A percentile compares a stretch with the other conserved stretches of the same genome.
Conservation (phyloP, 257 asterid species). For the Linderniella brevidens region DNA sequence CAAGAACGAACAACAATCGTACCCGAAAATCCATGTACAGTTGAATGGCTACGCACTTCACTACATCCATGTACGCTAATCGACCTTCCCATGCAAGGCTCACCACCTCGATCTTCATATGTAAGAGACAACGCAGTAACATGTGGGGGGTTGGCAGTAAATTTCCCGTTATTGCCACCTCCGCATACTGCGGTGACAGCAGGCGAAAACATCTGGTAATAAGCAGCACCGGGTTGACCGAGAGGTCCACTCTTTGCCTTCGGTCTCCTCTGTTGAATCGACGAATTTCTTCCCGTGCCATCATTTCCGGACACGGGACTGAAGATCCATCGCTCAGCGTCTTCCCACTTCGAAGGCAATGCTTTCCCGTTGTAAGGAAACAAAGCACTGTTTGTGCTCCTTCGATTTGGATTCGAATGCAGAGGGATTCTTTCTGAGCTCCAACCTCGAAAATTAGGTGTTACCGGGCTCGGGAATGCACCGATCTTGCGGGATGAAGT, state of each 20-base stretch:
- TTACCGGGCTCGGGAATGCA: conserved; percentile 79
- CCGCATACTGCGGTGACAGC: no score
- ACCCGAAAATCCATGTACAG: conserved; percentile 40
- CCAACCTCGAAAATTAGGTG: conserved; percentile 86
- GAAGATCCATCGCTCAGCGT: conserved; percentile 97
- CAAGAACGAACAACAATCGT: conserved; percentile 1
- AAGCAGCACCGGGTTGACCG: conserved; percentile 75
- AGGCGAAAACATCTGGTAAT: conserved; percentile 70
- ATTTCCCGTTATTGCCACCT: conserved; percentile 23
- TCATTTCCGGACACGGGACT: conserved; percentile 86
- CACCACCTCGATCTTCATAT: conserved; percentile 27
- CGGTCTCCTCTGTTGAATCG: conserved; percentile 56
- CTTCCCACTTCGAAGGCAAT: conserved; percentile 97
- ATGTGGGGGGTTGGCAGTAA: conserved; percentile 48
- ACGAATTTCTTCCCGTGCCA: conserved; percentile 30
- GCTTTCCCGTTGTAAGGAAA: conserved; percentile 59
- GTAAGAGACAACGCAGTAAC: conserved; percentile 37
- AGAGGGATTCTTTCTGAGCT: conserved; percentile 80
- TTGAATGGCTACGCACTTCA: conserved; percentile 43
- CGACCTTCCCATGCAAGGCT: conserved; percentile 88
- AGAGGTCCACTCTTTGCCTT: conserved; percentile 96
- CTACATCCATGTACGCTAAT: conserved; percentile 82
- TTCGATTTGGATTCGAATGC: conserved; percentile 31
- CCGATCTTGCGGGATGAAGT: conserved; percentile 23
- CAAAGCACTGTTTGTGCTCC: conserved; percentile 29